Percentiles rank a stretch among this genome's conserved stretches.
Evolutionary conservation across 2,329 filamentous ascomycete species (phyloP).

Genomic region (Fonsecaea erecta): DNA sequence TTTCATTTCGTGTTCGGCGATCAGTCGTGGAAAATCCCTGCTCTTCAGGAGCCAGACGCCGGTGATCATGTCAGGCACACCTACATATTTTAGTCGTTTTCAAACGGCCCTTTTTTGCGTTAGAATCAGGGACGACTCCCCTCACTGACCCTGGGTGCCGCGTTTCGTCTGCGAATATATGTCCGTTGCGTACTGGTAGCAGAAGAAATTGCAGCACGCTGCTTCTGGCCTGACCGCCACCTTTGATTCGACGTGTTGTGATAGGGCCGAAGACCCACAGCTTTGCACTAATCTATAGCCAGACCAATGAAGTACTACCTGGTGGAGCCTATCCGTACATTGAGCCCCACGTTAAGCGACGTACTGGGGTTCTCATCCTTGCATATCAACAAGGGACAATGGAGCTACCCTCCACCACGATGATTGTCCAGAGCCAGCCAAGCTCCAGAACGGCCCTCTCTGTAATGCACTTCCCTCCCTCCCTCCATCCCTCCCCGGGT

Average conservation of each 20-base stretch:
- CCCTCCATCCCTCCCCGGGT: neutral
- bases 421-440: neutral
- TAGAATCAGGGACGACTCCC: neutral
- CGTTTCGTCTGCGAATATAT: neutral
- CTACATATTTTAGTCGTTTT: conserved; percentile 1
- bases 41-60: neutral
- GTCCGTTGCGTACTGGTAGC: neutral
- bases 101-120: neutral
- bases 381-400: neutral
- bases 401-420: neutral
- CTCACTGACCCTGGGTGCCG: neutral
- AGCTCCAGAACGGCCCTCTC: neutral
- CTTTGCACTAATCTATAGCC: neutral
- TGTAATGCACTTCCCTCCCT: neutral
- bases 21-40: neutral
- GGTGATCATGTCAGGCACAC: conserved; percentile 8
- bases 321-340: neutral
- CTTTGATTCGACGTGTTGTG: neutral
- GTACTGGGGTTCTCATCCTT: neutral
- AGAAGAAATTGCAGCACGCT: neutral
- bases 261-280: neutral
- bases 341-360: conserved; percentile 2
- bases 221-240: neutral
- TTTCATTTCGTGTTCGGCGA: neutral
- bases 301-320: neutral